Evolutionary conservation across 768 basidiomycete species (phyloP).

Genomic region (Zangia roseola): DNA sequence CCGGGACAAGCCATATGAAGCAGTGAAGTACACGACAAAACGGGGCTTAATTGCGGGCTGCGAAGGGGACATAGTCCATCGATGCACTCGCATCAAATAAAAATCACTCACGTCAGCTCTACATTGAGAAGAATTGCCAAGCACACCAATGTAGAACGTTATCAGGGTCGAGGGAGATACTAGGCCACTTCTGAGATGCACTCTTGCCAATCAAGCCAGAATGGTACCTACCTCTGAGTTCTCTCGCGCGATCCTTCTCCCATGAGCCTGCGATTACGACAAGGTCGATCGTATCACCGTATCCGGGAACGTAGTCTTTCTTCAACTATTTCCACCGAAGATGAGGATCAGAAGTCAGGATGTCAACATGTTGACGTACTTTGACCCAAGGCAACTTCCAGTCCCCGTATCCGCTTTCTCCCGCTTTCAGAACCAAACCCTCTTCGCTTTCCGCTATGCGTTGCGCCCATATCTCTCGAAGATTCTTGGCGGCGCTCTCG

Average conservation of each 20-base stretch:
- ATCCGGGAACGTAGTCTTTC: constrained; percentile 83
- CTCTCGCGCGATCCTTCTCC: constrained; percentile 76
- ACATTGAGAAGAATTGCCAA: constrained; percentile 49
- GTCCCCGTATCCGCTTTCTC: constrained; percentile 66
- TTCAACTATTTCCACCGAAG: constrained; percentile 48
- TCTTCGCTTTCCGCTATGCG: constrained; percentile 56
- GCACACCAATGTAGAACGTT: constrained; percentile 75
- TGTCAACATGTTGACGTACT: constrained; percentile 27
- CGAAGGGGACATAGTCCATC: neutral
- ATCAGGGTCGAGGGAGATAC: constrained; percentile 73
- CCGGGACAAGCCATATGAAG: constrained; percentile 71
- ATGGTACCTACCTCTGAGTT: constrained; percentile 59
- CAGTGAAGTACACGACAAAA: constrained; percentile 73
- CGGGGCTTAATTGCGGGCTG: constrained; percentile 51
- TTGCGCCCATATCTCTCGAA: constrained; percentile 49
- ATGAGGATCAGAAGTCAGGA: constrained; percentile 10
- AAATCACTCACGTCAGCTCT: constrained; percentile 37
- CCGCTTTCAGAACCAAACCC: constrained; percentile 78
- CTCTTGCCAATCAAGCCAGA: neutral
- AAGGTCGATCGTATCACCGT: constrained; percentile 81
- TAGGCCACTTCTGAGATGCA: constrained; percentile 24
- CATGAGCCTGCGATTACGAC: constrained; percentile 75
- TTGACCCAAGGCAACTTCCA: constrained; percentile 77
- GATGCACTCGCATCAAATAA: neutral
- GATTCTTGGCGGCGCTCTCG: constrained; percentile 20